Conservation (phyloP, 2,329 filamentous ascomycete species). For the Fusarium zealandicum region DNA sequence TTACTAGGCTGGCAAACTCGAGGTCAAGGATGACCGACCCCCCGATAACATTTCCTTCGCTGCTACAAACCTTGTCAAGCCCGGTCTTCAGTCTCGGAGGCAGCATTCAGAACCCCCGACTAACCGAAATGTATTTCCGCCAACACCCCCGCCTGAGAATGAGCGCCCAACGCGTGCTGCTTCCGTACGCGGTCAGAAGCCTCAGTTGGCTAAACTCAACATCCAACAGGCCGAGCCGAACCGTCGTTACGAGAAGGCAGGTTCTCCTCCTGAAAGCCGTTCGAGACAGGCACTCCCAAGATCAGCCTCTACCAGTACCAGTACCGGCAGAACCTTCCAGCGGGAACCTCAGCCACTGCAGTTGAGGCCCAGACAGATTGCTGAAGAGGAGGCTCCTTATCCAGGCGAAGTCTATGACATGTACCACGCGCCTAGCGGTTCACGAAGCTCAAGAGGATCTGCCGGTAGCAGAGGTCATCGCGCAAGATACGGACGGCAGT, state of each 20-base stretch:
- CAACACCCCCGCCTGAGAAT: conserved; percentile 95
- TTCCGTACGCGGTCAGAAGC: conserved; percentile 68
- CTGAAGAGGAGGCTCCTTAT: conserved; percentile 68
- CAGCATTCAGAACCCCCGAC: conserved; percentile 86
- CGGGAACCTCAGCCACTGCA: conserved; percentile 46
- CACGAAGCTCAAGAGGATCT: conserved; percentile 43
- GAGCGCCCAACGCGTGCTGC: conserved; percentile 70
- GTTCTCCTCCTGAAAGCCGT: conserved; percentile 53
- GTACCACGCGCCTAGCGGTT: conserved; percentile 56
- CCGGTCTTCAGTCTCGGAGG: conserved; percentile 78
- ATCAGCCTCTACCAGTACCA: conserved; percentile 55
- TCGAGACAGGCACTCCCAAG: conserved; percentile 46
- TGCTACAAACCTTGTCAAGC: conserved; percentile 91
- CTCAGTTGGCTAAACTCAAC: conserved; percentile 68
- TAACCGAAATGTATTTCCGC: conserved; percentile 85
- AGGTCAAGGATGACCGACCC: conserved; percentile 79
- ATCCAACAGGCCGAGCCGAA: conserved; percentile 61
- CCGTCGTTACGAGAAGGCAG: conserved; percentile 63
- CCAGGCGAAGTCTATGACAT: conserved; percentile 75
- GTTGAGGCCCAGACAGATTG: conserved; percentile 43
- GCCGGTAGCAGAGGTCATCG: conserved; percentile 46
- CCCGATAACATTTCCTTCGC: conserved; percentile 88
- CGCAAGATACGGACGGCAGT: conserved; percentile 64
- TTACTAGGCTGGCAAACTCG: conserved; percentile 56
- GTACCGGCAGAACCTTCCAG: conserved; percentile 54